Conservation (phyloP, 2,329 filamentous ascomycete genomes). For the Fusarium duplospermum region DNA sequence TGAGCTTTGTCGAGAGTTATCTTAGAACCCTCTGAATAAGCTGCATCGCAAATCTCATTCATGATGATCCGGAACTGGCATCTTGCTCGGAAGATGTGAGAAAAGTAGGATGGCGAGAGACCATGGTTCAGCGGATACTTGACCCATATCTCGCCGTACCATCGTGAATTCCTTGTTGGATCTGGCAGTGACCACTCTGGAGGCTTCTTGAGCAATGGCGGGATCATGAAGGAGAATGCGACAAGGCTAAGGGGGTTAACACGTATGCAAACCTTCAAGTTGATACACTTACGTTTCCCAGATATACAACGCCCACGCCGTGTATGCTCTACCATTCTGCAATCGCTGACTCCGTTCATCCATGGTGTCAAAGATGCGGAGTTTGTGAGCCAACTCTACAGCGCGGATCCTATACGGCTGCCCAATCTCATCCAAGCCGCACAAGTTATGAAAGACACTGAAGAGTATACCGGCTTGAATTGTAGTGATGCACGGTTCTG, state of each 20-base stretch:
- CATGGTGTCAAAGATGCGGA: conserved; percentile 46
- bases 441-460: conserved; percentile 46
- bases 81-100: conserved; percentile 30
- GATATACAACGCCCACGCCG: conserved; percentile 52
- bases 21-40: conserved; percentile 22
- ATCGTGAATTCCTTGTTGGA: conserved; percentile 31
- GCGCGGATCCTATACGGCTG: conserved; percentile 48
- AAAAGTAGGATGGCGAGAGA: conserved; percentile 40
- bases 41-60: conserved; percentile 28
- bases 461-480: conserved; percentile 52
- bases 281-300: conserved; percentile 46
- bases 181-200: conserved; percentile 49
- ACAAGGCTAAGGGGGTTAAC: conserved; percentile 30
- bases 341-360: conserved; percentile 30
- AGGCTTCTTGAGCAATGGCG: conserved; percentile 45
- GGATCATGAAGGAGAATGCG: conserved; percentile 41
- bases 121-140: conserved; percentile 47
- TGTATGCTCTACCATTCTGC: conserved; percentile 38
- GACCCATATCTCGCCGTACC: conserved; percentile 53
- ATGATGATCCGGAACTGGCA: background rate
- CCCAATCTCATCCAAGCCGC: conserved; percentile 53
- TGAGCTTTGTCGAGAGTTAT: conserved; percentile 37
- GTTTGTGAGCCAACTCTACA: conserved; percentile 46
- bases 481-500: conserved; percentile 46
- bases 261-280: rapidly evolving